phyloP scores from a whole-genome alignment of 768 basidiomycete genomes.

The Agaricus subrufescens region DNA sequence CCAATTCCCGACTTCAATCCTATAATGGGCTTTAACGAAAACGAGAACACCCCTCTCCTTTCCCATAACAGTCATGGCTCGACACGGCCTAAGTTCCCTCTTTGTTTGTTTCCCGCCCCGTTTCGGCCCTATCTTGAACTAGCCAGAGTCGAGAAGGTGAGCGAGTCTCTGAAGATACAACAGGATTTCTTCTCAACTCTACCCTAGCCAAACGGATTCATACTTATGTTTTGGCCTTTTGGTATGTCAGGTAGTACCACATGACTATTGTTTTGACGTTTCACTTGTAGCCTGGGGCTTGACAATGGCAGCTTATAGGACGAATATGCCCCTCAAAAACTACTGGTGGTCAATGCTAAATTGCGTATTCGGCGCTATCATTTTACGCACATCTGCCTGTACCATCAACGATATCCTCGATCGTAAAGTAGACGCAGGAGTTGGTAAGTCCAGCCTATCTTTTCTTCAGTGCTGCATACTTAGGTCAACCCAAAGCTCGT shows the following conservation, averaged over 20 bases:
- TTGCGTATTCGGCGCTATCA: slow-evolving; percentile 34
- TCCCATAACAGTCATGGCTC: slow-evolving; percentile 14
- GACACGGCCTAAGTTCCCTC: slow-evolving; percentile 24
- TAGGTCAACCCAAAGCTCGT: slow-evolving; percentile 29
- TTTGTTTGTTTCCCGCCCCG: slow-evolving; percentile 23
- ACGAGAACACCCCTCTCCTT: slow-evolving; percentile 22
- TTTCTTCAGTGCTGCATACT: background rate
- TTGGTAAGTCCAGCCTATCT: slow-evolving; percentile 32
- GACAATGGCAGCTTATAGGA: slow-evolving; percentile 43
- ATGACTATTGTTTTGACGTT: background rate
- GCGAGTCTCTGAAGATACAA: background rate
- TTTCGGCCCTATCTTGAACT: slow-evolving; percentile 43
- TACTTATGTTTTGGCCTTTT: slow-evolving; percentile 52
- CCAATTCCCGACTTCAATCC: background rate
- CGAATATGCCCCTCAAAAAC: slow-evolving; percentile 21
- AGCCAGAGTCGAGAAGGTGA: slow-evolving; percentile 45
- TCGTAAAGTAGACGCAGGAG: slow-evolving; percentile 45
- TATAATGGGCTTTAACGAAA: slow-evolving; percentile 16
- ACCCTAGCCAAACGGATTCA: slow-evolving; percentile 42
- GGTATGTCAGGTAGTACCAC: slow-evolving; percentile 22
- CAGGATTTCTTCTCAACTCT: background rate
- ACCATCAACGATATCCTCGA: slow-evolving; percentile 56
- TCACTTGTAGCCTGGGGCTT: slow-evolving; percentile 39
- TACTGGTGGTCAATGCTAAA: slow-evolving; percentile 28
- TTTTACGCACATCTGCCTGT: slow-evolving; percentile 44